Evolutionary conservation across 2,329 filamentous ascomycete genomes (phyloP).

Genomic region (Fusarium staphyleae): DNA sequence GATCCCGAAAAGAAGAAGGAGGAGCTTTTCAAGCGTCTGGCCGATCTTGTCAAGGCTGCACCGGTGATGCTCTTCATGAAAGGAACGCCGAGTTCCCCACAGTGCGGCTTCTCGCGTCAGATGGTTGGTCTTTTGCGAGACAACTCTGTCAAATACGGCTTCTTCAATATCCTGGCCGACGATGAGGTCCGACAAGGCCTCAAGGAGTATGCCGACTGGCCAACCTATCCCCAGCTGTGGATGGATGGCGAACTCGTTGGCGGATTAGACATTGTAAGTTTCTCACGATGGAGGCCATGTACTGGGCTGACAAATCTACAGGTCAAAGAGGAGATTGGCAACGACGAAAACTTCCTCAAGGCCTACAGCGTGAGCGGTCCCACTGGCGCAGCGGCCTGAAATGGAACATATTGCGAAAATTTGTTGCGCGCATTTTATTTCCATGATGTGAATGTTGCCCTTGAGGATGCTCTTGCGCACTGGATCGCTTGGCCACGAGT

Average conservation of each 20-base stretch:
- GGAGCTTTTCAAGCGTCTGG: constrained; percentile 81
- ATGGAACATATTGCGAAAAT: constrained; percentile 18
- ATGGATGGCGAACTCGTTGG: constrained; percentile 89
- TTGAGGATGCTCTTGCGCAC: constrained; percentile 3
- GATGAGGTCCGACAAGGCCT: constrained; percentile 95
- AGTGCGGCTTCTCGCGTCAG: constrained; percentile 93
- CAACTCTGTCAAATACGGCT: constrained; percentile 92
- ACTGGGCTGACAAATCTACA: constrained; percentile 49
- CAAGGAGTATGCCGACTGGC: constrained; percentile 99
- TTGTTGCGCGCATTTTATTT: constrained; percentile 9
- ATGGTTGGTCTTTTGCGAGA: constrained; percentile 86
- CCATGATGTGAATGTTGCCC: constrained; percentile 15
- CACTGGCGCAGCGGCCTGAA: constrained; percentile 50
- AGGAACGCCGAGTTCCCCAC: constrained; percentile 84
- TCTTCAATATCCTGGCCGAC: constrained; percentile 98
- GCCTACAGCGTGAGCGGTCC: constrained; percentile 67
- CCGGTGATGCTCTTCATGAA: constrained; percentile 99
- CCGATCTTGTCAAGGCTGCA: constrained; percentile 89
- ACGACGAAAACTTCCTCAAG: constrained; percentile 81
- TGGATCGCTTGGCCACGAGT: constrained; percentile 2
- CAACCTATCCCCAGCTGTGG: constrained; percentile 96
- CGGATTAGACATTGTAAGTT: constrained; percentile 90
- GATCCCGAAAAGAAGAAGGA: constrained; percentile 74
- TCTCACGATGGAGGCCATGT: background rate
- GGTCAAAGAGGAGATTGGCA: constrained; percentile 93